These are phyloP conservation scores for Lachnellula arida DNA, from an alignment of 2,329 filamentous ascomycete species.

Conservation along the genomic window DNA sequence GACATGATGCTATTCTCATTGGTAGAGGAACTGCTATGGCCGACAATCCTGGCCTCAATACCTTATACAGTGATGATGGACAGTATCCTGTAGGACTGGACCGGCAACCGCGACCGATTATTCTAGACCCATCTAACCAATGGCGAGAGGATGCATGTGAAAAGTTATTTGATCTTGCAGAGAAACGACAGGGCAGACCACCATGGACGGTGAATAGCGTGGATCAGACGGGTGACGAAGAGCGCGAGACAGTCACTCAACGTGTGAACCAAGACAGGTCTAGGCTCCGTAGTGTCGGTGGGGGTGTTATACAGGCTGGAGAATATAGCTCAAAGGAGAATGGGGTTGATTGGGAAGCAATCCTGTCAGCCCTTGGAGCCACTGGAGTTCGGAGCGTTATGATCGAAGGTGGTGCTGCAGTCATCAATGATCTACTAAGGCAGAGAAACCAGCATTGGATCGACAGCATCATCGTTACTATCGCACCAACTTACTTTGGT, in stretches of 20 bases:
- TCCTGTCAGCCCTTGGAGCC: conserved; percentile 11
- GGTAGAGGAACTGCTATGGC: conserved; percentile 80
- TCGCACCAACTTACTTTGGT: conserved; percentile 89
- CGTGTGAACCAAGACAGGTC: background rate
- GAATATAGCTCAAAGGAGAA: background rate
- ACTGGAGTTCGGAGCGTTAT: conserved; percentile 65
- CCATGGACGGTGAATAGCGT: conserved; percentile 45
- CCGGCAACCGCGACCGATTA: conserved; percentile 72
- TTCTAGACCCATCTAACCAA: conserved; percentile 74
- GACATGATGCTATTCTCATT: conserved; percentile 79
- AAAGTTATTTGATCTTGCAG: conserved; percentile 16
- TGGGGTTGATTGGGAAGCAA: conserved; percentile 18
- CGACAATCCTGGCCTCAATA: conserved; percentile 83
- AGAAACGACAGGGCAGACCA: conserved; percentile 39
- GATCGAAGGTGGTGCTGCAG: conserved; percentile 80
- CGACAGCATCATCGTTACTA: conserved; percentile 77
- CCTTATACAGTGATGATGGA: conserved; percentile 50
- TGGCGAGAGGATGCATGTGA: conserved; percentile 46
- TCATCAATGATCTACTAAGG: conserved; percentile 78
- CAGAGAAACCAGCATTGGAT: conserved; percentile 57
- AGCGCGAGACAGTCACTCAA: background rate
- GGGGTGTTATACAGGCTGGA: conserved; percentile 9
- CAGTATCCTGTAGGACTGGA: conserved; percentile 42
- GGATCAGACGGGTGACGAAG: background rate
- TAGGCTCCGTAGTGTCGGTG: conserved; percentile 8